phyloP scores from a whole-genome alignment of 169 alveolate genomes.

The Theileria orientalis region DNA sequence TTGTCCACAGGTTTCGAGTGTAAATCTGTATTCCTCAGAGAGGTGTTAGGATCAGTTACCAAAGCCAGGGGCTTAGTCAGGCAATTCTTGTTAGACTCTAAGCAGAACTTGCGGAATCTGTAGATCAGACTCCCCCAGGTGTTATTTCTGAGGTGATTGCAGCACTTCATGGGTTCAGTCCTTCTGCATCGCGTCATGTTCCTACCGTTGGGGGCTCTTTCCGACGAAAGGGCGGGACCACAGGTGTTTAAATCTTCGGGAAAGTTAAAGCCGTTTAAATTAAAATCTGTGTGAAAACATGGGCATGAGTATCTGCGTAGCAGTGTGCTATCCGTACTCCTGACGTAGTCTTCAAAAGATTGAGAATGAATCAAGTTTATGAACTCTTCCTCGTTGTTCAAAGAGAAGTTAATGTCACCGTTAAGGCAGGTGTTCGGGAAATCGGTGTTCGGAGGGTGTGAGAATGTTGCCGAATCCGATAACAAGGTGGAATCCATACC shows the following conservation, averaged over 20 bases:
- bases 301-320: not conserved
- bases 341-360: not conserved
- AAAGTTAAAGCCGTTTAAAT: too few species aligned
- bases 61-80: not conserved
- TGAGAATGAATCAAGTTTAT: not conserved
- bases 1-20: slow-evolving; percentile 3
- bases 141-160: not conserved
- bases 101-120: slow-evolving; percentile 2
- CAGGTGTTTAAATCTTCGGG: not conserved
- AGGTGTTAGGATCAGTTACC: not conserved
- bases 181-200: not conserved
- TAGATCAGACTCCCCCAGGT: not conserved
- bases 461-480: too few species aligned
- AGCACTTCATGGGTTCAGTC: not conserved
- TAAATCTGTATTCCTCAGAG: not conserved
- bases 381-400: not conserved
- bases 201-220: not conserved
- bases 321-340: not conserved
- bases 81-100: not conserved
- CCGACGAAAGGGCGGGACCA: not conserved
- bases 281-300: not conserved
- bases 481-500: slow-evolving; percentile 1
- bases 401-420: not conserved
- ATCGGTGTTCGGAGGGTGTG: too few species aligned
- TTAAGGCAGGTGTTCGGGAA: too few species aligned